These are phyloP conservation scores for Elaeis oleifera DNA, from an alignment of 202 grass and related monocot species.

Conservation along the genomic window DNA sequence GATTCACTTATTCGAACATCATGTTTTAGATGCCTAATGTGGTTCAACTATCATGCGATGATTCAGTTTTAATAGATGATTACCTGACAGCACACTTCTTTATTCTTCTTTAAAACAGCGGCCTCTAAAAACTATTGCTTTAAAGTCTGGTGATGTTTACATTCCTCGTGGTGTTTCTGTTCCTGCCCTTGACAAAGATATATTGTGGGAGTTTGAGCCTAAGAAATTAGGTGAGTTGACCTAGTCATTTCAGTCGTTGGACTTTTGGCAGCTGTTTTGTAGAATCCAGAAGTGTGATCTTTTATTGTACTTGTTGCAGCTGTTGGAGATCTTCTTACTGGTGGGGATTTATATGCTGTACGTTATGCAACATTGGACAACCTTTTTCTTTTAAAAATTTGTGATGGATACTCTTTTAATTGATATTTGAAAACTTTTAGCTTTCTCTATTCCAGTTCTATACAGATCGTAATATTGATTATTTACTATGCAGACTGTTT, in stretches of 20 bases:
- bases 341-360: constrained; percentile 81
- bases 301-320: constrained; percentile 37
- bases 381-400: too few species aligned
- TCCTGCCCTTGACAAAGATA: constrained; percentile 95
- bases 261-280: too few species aligned
- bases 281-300: constrained; percentile 5
- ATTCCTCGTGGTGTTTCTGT: constrained; percentile 95
- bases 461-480: constrained; percentile 14
- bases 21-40: too few species aligned
- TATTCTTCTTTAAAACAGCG: constrained; percentile 41
- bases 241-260: neutral
- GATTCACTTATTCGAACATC: too few species aligned
- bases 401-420: too few species aligned
- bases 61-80: neutral
- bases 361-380: constrained; percentile 18
- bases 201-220: constrained; percentile 73
- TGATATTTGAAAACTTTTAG: neutral
- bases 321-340: constrained; percentile 63
- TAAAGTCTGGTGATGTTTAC: constrained; percentile 92
- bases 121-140: constrained; percentile 87
- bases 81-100: neutral
- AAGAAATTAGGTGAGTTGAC: constrained; percentile 53
- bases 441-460: neutral
- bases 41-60: too few species aligned
- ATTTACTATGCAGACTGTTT: constrained; percentile 39